Conservation (phyloP, 176 grass and related monocot species). For the Carex myosuroides region DNA sequence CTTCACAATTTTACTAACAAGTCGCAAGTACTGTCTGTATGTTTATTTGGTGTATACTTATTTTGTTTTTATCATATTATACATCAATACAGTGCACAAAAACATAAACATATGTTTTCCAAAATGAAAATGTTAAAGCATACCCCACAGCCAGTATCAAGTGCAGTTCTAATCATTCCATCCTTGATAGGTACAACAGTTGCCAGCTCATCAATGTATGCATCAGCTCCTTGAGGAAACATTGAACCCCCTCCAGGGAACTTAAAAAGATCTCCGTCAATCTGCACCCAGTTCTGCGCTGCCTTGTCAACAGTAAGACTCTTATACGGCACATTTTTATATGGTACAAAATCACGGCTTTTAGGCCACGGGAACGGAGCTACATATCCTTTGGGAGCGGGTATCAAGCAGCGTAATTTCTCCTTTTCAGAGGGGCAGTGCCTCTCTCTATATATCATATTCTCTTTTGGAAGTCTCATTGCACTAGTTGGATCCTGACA, state of each 20-base stretch:
- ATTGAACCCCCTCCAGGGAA: slow-evolving; percentile 70
- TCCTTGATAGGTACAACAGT: slow-evolving; percentile 56
- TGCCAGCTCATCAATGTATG: slow-evolving; percentile 76
- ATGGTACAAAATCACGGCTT: slow-evolving; percentile 70
- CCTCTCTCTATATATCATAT: slow-evolving; percentile 70
- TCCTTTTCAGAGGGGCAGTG: slow-evolving; percentile 57
- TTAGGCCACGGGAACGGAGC: slow-evolving; percentile 75
- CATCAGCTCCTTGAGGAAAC: slow-evolving; percentile 61
- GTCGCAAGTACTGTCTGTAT: background rate
- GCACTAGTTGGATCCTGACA: slow-evolving; percentile 66
- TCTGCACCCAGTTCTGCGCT: slow-evolving; percentile 69
- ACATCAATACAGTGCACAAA: background rate
- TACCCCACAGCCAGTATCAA: slow-evolving; percentile 91
- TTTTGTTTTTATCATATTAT: background rate
- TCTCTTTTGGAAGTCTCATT: slow-evolving; percentile 62
- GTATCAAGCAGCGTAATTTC: slow-evolving; percentile 69
- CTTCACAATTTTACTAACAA: background rate
- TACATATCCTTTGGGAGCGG: slow-evolving; percentile 68
- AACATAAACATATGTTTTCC: background rate
- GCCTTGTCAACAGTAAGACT: slow-evolving; percentile 57
- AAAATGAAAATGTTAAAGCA: slow-evolving; percentile 19
- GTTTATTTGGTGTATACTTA: background rate
- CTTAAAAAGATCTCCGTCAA: slow-evolving; percentile 62
- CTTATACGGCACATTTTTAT: slow-evolving; percentile 68
- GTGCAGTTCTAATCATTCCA: slow-evolving; percentile 71